Conservation (phyloP, 2,329 filamentous ascomycete species). For the Colletotrichum simmondsii region DNA sequence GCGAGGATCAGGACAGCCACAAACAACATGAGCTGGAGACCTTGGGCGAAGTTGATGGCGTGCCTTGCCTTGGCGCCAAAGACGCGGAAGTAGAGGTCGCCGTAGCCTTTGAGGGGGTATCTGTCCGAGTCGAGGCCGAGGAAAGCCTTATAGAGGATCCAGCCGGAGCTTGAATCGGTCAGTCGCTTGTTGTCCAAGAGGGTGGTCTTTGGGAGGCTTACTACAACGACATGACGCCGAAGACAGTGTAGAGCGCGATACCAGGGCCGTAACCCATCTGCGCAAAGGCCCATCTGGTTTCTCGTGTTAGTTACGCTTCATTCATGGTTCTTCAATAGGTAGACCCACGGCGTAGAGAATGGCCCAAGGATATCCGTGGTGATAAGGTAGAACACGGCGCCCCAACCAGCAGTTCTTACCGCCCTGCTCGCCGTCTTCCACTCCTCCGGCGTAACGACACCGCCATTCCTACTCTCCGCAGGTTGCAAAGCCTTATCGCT, state of each 20-base stretch:
- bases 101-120: conserved; percentile 58
- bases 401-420: conserved; percentile 56
- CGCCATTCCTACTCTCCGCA: neutral
- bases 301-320: neutral
- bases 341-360: conserved; percentile 48
- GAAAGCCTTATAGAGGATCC: conserved; percentile 57
- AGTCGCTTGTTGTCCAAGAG: neutral
- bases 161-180: conserved; percentile 52
- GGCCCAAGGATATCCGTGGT: conserved; percentile 60
- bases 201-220: neutral
- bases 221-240: conserved; percentile 45
- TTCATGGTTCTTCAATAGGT: neutral
- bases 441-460: conserved; percentile 46
- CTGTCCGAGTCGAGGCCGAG: conserved; percentile 58
- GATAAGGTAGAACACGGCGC: conserved; percentile 60
- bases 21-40: conserved; percentile 59
- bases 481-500: conserved; percentile 7
- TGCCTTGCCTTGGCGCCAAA: conserved; percentile 57
- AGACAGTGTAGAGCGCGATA: conserved; percentile 57
- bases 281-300: conserved; percentile 35
- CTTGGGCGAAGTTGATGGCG: conserved; percentile 59
- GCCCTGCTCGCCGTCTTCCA: conserved; percentile 59
- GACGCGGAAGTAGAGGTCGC: conserved; percentile 59
- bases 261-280: conserved; percentile 55
- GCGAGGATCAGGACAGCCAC: conserved; percentile 63